Base-by-base conservation (phyloP, 352 stramenopile species). In the Phytophthora pinifolia region DNA sequence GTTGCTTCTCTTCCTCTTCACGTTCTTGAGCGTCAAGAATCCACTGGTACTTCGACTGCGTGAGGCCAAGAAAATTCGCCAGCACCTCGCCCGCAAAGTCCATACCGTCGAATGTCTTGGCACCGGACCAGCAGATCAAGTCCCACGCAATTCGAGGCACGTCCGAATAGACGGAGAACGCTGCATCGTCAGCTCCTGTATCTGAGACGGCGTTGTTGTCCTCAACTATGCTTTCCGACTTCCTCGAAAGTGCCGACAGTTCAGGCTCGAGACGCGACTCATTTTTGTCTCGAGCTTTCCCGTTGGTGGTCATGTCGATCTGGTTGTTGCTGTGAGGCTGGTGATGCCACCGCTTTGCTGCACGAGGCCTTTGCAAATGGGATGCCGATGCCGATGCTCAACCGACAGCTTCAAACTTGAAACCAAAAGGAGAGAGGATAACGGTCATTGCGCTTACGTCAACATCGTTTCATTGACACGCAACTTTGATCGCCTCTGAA, bases 31-130 rank as follows among this genome's bases (percentile, higher is more conserved):
- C 65, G 43, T 90, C 79, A 42, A 92, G 61, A 34, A 92, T 84
- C 80, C 84, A 92, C 58, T 92, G 82, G 54, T 92, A 92, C 58
- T 94, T 86, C 17, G 80, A 92, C 12, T 72, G 75, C n/a, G 77
- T 92, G 44, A 94, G 79, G 0, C 84, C 82, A 1, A 94, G 46
- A 57, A 94, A 94, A 45, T 89, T 81, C 31, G 80, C 82, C 6
- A 92, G 38, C 27, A 93, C 78, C 59, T 95, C 85, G 3, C 83
- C 85, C 0, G 70, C 81, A 70, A 95, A 95, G 36, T 92, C 83
- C 54, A 93, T 67, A 1, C 68, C 71, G 37, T 88, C 74, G 33
- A 74, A 88, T 1, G 82, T 82, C 56, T 83, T 92, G 15, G 63
- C 44, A 15, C 84, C 73, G 2, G 76, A 79, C 81, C 81, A 90